Conservation (phyloP, 202 grass and related monocot species). For the Setaria viridis region DNA sequence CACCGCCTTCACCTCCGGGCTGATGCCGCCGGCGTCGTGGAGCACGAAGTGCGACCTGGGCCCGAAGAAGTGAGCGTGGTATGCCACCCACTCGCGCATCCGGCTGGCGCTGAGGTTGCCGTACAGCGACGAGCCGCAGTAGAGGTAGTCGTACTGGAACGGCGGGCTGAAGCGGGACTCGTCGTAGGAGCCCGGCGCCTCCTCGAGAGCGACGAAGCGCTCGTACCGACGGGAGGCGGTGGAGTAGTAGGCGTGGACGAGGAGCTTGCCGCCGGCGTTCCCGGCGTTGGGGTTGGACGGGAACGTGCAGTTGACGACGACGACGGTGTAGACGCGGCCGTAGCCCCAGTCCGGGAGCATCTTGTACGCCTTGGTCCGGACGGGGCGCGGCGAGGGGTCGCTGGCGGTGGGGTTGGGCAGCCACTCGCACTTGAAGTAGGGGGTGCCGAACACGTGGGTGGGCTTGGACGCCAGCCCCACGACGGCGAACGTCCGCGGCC, state of each 20-base stretch:
- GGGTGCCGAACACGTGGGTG: slow-evolving; percentile 71
- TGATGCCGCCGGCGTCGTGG: slow-evolving; percentile 77
- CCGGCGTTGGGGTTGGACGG: slow-evolving; percentile 70
- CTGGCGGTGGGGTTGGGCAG: slow-evolving; percentile 49
- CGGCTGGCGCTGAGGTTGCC: slow-evolving; percentile 72
- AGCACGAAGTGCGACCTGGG: slow-evolving; percentile 89
- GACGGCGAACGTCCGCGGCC: slow-evolving; percentile 73
- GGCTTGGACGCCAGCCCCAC: slow-evolving; percentile 90
- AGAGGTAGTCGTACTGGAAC: slow-evolving; percentile 87
- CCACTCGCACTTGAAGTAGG: slow-evolving; percentile 98
- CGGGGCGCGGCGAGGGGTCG: slow-evolving; percentile 48
- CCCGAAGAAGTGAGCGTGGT: slow-evolving; percentile 86
- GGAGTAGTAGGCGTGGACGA: slow-evolving; percentile 94
- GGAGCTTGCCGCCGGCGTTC: slow-evolving; percentile 79
- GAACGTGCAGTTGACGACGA: slow-evolving; percentile 95
- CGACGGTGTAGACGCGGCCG: slow-evolving; percentile 86
- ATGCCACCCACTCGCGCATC: slow-evolving; percentile 84
- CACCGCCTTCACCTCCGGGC: slow-evolving; percentile 65
- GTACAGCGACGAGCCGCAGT: slow-evolving; percentile 93
- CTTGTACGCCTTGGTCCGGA: slow-evolving; percentile 88
- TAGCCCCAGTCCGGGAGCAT: slow-evolving; percentile 96
- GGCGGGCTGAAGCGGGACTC: slow-evolving; percentile 61
- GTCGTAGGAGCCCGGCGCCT: slow-evolving; percentile 74
- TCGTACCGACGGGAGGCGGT: slow-evolving; percentile 75
- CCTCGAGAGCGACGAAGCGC: slow-evolving; percentile 81